A percentile compares a stretch with the other conserved stretches of the same genome.
These are phyloP conservation scores for Desmodesmus armatus DNA, from an alignment of 139 green algal species.

Conservation along the genomic window DNA sequence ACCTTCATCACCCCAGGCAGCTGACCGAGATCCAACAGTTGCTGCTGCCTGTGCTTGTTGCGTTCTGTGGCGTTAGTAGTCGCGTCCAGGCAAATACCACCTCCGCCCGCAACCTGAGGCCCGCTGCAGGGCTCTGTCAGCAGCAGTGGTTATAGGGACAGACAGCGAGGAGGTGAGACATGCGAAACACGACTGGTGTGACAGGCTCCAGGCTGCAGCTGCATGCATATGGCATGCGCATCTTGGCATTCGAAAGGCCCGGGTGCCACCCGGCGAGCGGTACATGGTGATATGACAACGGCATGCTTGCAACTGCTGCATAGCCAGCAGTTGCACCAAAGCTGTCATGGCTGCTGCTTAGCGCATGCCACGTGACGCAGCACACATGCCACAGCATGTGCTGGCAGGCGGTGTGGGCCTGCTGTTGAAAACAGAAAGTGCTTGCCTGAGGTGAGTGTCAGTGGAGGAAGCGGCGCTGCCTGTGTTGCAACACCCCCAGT, in stretches of 20 bases:
- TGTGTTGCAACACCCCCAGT: background rate
- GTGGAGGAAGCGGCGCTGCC: background rate
- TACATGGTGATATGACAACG: no score
- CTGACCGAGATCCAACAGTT: background rate
- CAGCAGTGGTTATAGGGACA: background rate
- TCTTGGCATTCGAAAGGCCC: no score
- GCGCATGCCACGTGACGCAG: background rate
- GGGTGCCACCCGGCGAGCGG: no score
- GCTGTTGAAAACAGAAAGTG: background rate
- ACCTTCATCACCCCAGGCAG: background rate
- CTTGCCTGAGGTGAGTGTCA: conserved; percentile 21
- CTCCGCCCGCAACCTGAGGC: no score
- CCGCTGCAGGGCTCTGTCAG: background rate
- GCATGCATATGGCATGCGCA: no score
- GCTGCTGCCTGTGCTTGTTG: background rate
- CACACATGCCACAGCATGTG: background rate
- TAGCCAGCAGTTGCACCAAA: background rate
- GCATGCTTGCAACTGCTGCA: no score
- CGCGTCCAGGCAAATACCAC: no score
- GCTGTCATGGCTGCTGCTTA: background rate
- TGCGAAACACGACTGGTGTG: no score
- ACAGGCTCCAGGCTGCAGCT: no score
- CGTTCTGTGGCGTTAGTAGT: background rate
- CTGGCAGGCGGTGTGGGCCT: background rate
- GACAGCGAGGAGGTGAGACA: no score